A percentile compares a stretch with the other conserved stretches of the same genome.
Evolutionary conservation across 257 asterid species (phyloP).

Genomic region (Linderniella brevidens): DNA sequence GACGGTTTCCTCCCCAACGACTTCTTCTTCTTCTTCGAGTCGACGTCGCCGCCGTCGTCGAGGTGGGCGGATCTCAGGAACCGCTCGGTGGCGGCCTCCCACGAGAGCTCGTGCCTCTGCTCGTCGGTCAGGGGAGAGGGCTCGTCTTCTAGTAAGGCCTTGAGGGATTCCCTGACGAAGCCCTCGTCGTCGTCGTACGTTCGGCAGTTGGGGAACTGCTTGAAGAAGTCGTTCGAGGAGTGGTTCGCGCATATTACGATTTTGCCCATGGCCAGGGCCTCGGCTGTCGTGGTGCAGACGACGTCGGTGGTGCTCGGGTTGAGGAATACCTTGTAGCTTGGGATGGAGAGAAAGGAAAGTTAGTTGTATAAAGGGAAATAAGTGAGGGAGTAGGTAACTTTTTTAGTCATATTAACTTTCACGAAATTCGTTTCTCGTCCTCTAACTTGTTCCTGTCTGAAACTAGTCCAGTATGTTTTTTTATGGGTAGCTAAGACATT

Average conservation of each 20-base stretch:
- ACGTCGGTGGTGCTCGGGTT: conserved; percentile 98
- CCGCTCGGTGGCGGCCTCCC: conserved; percentile 95
- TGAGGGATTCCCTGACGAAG: conserved; percentile 50
- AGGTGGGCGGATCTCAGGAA: conserved; percentile 63
- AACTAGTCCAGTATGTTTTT: no score
- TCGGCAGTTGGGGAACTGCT: conserved; percentile 90
- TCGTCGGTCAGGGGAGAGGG: conserved; percentile 60
- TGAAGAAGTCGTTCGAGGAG: conserved; percentile 92
- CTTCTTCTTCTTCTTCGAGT: conserved; percentile 23
- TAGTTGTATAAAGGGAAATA: not conserved
- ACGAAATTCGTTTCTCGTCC: no score
- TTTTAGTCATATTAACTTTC: no score
- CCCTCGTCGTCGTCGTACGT: conserved; percentile 50
- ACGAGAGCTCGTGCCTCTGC: conserved; percentile 74
- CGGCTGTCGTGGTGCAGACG: conserved; percentile 95
- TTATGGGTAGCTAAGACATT: no score
- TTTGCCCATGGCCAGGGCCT: conserved; percentile 96
- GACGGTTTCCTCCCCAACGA: conserved; percentile 30
- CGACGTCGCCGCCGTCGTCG: conserved; percentile 5
- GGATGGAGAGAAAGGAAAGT: conserved; percentile 6
- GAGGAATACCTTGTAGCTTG: conserved; percentile 80
- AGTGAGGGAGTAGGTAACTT: no score
- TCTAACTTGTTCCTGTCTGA: no score
- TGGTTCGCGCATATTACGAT: conserved; percentile 90
- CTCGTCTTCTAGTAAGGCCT: conserved; percentile 48